Percentiles rank a stretch among this genome's conserved stretches.
Conservation (phyloP, 306 rosid genomes). For the Vigna nakashimae region DNA sequence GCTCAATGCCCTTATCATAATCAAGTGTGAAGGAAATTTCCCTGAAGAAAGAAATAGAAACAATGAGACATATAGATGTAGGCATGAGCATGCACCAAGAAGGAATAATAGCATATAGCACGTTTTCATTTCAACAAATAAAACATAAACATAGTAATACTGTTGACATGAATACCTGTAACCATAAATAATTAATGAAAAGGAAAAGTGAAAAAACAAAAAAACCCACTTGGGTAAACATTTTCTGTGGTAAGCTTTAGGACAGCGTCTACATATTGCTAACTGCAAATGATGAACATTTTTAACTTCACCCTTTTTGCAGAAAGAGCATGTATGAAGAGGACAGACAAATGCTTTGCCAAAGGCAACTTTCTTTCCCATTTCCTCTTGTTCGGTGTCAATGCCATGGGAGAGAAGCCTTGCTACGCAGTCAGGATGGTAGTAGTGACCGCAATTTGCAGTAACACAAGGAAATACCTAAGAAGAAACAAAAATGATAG, state of each 20-base stretch:
- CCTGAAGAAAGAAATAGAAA: conserved; percentile 49
- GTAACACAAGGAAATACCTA: conserved; percentile 68
- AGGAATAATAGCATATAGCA: neutral
- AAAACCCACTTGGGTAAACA: conserved; percentile 68
- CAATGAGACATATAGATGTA: conserved; percentile 31
- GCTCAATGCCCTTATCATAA: conserved; percentile 37
- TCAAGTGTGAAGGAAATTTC: conserved; percentile 50
- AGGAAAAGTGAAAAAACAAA: conserved; percentile 3
- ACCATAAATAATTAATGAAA: conserved; percentile 15
- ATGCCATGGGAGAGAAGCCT: conserved; percentile 49
- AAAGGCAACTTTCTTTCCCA: conserved; percentile 46
- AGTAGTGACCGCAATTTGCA: conserved; percentile 67
- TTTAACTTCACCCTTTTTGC: conserved; percentile 62
- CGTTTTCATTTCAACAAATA: conserved; percentile 29
- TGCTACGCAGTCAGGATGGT: conserved; percentile 69
- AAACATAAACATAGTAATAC: conserved; percentile 8
- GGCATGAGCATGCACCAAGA: conserved; percentile 28
- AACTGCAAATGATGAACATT: conserved; percentile 59
- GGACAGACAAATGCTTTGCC: conserved; percentile 72
- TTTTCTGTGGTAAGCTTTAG: conserved; percentile 73
- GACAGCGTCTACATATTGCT: conserved; percentile 75
- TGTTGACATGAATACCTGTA: conserved; percentile 12
- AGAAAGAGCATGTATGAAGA: conserved; percentile 61
- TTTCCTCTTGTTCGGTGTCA: conserved; percentile 44
- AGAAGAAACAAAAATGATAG: conserved; percentile 30